These are phyloP conservation scores for Neocucurbitaria cava DNA, from an alignment of 2,329 filamentous ascomycete species.

Conservation along the genomic window DNA sequence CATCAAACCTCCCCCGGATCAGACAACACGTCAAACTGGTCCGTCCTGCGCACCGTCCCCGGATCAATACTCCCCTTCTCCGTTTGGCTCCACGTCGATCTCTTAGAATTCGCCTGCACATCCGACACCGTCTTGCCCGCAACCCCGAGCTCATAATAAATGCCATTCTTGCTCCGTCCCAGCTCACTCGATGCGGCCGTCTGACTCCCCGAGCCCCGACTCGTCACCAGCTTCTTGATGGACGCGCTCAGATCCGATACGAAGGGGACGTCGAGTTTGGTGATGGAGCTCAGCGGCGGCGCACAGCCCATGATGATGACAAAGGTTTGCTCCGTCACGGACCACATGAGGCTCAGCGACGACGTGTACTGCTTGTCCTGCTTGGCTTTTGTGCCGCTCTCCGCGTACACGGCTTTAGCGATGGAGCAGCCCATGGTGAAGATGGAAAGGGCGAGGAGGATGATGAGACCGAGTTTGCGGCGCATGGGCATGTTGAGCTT, in stretches of 20 bases:
- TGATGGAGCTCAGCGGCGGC: constrained; percentile 1
- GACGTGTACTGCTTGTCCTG: constrained; percentile 5
- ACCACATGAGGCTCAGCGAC: not conserved
- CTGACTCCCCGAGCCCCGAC: not conserved
- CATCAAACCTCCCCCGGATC: not conserved
- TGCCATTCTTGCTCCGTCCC: not conserved
- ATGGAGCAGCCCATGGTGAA: constrained; percentile 7
- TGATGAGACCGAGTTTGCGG: constrained; percentile 2
- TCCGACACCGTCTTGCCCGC: not conserved
- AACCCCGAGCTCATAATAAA: not conserved
- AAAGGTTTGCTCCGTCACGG: constrained; percentile 2
- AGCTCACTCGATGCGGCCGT: not conserved
- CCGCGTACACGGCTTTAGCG: constrained; percentile 3
- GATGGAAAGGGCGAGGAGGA: constrained; percentile 5
- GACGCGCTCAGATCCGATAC: not conserved
- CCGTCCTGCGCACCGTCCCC: not conserved
- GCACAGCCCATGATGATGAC: constrained; percentile 10
- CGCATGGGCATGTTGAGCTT: constrained; percentile 7
- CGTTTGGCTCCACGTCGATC: not conserved
- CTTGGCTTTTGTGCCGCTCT: not conserved
- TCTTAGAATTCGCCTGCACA: not conserved
- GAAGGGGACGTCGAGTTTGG: not conserved
- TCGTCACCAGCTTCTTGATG: not conserved
- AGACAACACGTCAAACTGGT: not conserved
- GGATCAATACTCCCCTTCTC: not conserved